Percentiles rank a stretch among this genome's conserved stretches.
Conservation (phyloP, 352 stramenopile genomes). For the Globisporangium rhizosaccharum region DNA sequence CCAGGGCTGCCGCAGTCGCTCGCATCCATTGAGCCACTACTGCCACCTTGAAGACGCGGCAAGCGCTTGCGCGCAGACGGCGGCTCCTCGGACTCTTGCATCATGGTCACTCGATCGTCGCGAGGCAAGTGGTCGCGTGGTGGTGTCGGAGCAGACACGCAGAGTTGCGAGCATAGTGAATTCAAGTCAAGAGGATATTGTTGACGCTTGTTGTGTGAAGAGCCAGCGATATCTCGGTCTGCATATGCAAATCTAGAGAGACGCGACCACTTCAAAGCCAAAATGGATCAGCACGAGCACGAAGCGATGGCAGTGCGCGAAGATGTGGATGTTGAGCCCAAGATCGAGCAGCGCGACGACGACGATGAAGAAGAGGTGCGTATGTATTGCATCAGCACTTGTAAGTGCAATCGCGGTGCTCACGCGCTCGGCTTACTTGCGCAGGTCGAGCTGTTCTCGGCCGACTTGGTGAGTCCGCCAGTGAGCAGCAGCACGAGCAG, state of each 20-base stretch:
- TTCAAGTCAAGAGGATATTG: too few relatives aligned
- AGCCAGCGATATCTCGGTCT: too few relatives aligned
- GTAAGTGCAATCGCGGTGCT: background rate
- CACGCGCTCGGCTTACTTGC: background rate
- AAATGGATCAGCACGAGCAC: constrained; percentile 8
- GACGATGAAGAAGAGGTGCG: constrained; percentile 17
- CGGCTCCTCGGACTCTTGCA: constrained; percentile 20
- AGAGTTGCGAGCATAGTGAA: too few relatives aligned
- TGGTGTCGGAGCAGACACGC: too few relatives aligned
- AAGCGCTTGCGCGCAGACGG: constrained; percentile 19
- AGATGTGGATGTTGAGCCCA: background rate
- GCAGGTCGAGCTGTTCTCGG: constrained; percentile 28
- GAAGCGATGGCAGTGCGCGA: background rate
- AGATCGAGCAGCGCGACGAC: constrained; percentile 2
- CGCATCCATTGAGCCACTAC: background rate
- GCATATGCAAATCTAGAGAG: too few relatives aligned
- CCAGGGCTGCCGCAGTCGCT: background rate
- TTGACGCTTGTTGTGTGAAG: too few relatives aligned
- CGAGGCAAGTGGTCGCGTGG: too few relatives aligned
- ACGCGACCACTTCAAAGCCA: background rate
- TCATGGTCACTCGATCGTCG: constrained; percentile 6
- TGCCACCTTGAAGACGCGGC: constrained; percentile 8
- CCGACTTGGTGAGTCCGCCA: constrained; percentile 2
- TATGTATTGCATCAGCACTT: background rate
- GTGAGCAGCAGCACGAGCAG: constrained; percentile 2